Evolutionary conservation across 805 yeast species (phyloP), one percentile per base, ranked within the genome.

Genomic region (Wickerhamiella sergipiensis): DNA sequence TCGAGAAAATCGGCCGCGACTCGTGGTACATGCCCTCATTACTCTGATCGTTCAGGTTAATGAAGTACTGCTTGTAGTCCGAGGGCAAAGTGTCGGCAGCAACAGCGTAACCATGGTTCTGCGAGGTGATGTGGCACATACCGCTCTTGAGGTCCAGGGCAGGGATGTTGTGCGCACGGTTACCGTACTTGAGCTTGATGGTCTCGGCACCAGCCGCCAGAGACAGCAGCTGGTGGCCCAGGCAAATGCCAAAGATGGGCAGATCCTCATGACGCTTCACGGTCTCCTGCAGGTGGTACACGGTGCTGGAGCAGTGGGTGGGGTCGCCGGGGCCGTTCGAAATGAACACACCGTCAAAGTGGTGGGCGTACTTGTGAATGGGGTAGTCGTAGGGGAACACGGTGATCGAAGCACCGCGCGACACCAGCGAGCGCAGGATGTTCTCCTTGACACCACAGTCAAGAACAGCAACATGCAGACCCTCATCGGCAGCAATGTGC

Each of bases 391-490:
- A 89, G 49, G 99, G 99, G 77, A 92, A 83, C 15, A 92, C 97
- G 2, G 97, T 92, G 60, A 90, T 80, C 23, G 95, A 83, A 36
- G 97, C 96, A 55, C 97, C 98, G 70, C 98, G 83, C 57, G 85
- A 77, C 29, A 86, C 97, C 47, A 92, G 76, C 55, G 95, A 88
- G 71, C 98, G 81, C 65, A 92, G 75, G 57, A 92, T 92, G 71
- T 92, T 92, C 71, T 92, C 97, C 74, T 92, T 92, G 58, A 92
- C 97, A 65, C 99, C 99, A 70, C 99, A 92, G 69, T 92, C 99
- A 52, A 92, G 74, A 39, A 92, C 88, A 13, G 97, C 96, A 60
- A 92, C 81, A 65, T 90, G 95, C 61, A 79, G 77, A 53, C 73
- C 72, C 59, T 77, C 76, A 58, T 73, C 70, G 38, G 59, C 55